Conservation (phyloP, 768 basidiomycete genomes). For the Lactarius psammicola region DNA sequence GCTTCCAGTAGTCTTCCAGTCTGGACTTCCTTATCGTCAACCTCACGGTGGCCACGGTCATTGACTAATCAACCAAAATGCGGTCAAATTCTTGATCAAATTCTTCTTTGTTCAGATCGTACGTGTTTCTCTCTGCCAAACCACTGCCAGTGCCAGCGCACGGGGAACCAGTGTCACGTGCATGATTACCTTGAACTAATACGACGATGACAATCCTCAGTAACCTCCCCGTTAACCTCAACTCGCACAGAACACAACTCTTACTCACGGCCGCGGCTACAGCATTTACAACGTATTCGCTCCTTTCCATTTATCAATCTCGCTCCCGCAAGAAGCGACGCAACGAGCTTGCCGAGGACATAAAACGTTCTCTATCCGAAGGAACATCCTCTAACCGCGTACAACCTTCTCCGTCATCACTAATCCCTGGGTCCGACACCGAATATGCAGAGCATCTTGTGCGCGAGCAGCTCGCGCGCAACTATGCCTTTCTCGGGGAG, state of each 20-base stretch:
- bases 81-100: too few species aligned
- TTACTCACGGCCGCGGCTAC: constrained; percentile 62
- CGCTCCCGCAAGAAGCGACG: constrained; percentile 50
- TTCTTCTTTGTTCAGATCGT: too few species aligned
- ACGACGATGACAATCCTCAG: constrained; percentile 8
- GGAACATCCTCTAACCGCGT: not conserved
- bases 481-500: constrained; percentile 93
- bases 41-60: too few species aligned
- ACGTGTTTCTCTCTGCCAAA: too few species aligned
- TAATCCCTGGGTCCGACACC: not conserved
- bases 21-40: too few species aligned
- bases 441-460: constrained; percentile 79
- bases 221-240: constrained; percentile 30
- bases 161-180: not conserved
- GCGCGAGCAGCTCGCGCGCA: constrained; percentile 86
- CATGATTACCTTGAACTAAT: not conserved
- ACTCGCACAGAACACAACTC: constrained; percentile 63
- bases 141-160: too few species aligned
- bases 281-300: constrained; percentile 56
- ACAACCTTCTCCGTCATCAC: constrained; percentile 12
- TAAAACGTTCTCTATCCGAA: constrained; percentile 48
- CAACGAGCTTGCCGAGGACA: constrained; percentile 55
- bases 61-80: too few species aligned
- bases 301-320: constrained; percentile 57
- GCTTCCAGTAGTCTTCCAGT: too few species aligned